Base-by-base conservation (phyloP, 1,284 basidiomycete species). In the Anthracocystis panici-leucophaei region DNA sequence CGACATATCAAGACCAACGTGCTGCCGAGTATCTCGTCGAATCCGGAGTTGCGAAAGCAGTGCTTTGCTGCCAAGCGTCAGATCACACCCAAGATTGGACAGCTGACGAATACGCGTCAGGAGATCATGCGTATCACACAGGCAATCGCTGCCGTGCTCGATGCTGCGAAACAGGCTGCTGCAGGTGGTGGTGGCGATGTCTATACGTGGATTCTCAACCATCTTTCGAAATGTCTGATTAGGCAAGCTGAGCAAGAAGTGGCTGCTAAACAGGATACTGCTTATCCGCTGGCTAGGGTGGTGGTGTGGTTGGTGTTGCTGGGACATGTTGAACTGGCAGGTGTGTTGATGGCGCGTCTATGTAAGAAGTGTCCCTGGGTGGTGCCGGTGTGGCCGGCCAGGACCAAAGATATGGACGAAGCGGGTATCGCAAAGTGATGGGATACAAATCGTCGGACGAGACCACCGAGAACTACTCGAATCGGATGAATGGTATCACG, bases 241-340 rank as follows among this genome's bases (percentile, higher is more conserved):
- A 89, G 92, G 38, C 97, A 98, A 87, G 95, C 95, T 8, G 95
- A 97, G 86, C 92, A 91, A 0, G 96, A 99, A 86, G 93, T 97
- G 7, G 91, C 92, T 2, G 94, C 94, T 2, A 93, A 95, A 85
- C 91, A 92, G 77, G 90, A 91, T 40, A 92, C 92, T 10, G 95
- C 94, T 0, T 89, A 89, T 49, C 95, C 96, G 0, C 88, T 98
- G 11, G 93, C 92, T 0, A 89, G 90, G 27, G 90, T 97, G 5
- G 88, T 92, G 0, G 87, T 91, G 50, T 90, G 90, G 57, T 87
- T 96, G 21, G 86, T 95, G 16, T 57, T 87, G 18, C 77, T 88
- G 77, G 84, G 89, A 75, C 78, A 90, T 90, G 65, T 87, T 86
- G 81, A 88, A 81, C 68, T 97, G 89, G 88, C 89, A 0, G 89